These are phyloP conservation scores for Pestalotiopsis sp. DNA, from an alignment of 2,329 filamentous ascomycete genomes.

Conservation along the genomic window DNA sequence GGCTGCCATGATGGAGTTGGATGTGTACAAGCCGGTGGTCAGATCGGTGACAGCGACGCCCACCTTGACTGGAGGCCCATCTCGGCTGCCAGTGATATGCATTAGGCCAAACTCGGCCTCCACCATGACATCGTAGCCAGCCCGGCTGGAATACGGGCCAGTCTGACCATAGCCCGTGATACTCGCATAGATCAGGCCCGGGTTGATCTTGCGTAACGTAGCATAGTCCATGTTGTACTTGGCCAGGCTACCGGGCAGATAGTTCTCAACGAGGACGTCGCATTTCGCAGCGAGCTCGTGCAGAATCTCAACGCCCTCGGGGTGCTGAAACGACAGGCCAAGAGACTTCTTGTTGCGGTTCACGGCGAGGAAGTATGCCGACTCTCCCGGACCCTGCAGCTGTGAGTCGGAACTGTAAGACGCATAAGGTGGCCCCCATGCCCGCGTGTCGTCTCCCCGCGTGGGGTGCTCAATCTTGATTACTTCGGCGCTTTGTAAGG, in stretches of 20 bases:
- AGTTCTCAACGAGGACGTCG: slow-evolving; percentile 96
- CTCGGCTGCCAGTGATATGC: slow-evolving; percentile 92
- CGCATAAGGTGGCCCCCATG: slow-evolving; percentile 96
- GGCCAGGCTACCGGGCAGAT: slow-evolving; percentile 83
- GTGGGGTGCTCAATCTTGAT: slow-evolving; percentile 97
- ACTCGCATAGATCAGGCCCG: slow-evolving; percentile 86
- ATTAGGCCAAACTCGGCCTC: slow-evolving; percentile 97
- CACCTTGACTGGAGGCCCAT: slow-evolving; percentile 93
- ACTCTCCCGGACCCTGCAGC: slow-evolving; percentile 78
- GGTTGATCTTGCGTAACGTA: slow-evolving; percentile 79
- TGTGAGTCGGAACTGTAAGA: slow-evolving; percentile 66
- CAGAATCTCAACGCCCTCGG: slow-evolving; percentile 81
- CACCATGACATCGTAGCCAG: slow-evolving; percentile 99
- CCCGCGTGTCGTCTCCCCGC: slow-evolving; percentile 89
- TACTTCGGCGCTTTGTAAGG: slow-evolving; percentile 70
- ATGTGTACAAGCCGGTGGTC: slow-evolving; percentile 92
- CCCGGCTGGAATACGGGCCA: slow-evolving; percentile 82
- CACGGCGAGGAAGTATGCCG: slow-evolving; percentile 91
- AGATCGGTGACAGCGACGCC: slow-evolving; percentile 96
- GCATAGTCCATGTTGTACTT: slow-evolving; percentile 93
- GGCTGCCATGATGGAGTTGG: slow-evolving; percentile 93
- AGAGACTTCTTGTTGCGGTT: slow-evolving; percentile 98
- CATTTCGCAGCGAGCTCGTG: slow-evolving; percentile 83
- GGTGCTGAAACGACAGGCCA: slow-evolving; percentile 86
- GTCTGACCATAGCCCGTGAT: slow-evolving; percentile 98